Conservation (phyloP, 257 asterid species). For the Gentiana dahurica region DNA sequence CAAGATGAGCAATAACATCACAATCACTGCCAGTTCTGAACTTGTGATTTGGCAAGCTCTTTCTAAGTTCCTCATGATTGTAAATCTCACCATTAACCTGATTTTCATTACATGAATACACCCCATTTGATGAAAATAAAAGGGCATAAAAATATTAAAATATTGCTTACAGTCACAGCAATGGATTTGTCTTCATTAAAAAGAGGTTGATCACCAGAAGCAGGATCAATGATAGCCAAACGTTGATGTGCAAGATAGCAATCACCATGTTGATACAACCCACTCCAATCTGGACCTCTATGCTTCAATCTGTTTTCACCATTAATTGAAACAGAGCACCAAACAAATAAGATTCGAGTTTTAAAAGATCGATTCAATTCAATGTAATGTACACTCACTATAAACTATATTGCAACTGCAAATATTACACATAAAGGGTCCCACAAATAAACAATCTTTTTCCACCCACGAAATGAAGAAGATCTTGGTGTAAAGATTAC, state of each 20-base stretch:
- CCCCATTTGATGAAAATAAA: not conserved
- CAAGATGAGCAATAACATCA: slow-evolving; percentile 97
- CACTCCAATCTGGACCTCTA: slow-evolving; percentile 99
- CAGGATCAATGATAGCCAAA: slow-evolving; percentile 85
- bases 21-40: slow-evolving; percentile 91
- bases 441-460: not conserved
- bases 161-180: slow-evolving; percentile 59
- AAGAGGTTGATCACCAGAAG: slow-evolving; percentile 97
- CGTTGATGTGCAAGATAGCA: slow-evolving; percentile 81
- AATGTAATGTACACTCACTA: no score
- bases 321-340: slow-evolving; percentile 1
- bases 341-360: no score
- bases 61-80: slow-evolving; percentile 78
- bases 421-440: not conserved
- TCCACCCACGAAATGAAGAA: not conserved
- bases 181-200: slow-evolving; percentile 61
- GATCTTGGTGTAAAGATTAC: not conserved
- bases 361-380: no score
- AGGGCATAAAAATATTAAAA: not conserved
- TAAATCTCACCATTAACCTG: slow-evolving; percentile 98
- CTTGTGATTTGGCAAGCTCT: slow-evolving; percentile 56
- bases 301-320: slow-evolving; percentile 66
- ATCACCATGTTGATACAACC: slow-evolving; percentile 74
- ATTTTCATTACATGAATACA: slow-evolving; percentile 1
- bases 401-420: not conserved